Conservation (phyloP, 2,329 filamentous ascomycete species). For the Penicillium sp. region DNA sequence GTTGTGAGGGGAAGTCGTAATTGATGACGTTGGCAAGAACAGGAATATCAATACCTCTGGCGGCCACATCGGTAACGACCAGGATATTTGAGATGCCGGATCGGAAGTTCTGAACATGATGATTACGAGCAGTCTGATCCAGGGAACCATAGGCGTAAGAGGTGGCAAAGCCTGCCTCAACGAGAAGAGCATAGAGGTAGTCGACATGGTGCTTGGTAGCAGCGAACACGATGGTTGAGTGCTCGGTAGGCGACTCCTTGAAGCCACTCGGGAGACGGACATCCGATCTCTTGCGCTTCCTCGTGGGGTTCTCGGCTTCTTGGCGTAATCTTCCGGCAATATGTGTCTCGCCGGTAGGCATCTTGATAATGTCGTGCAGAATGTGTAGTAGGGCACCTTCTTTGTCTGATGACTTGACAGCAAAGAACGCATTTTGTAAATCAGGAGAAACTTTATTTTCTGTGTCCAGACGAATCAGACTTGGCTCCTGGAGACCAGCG, state of each 20-base stretch:
- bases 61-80: conserved; percentile 94
- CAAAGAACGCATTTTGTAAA: conserved; percentile 92
- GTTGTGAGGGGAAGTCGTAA: conserved; percentile 95
- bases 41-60: conserved; percentile 96
- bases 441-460: conserved; percentile 96
- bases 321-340: conserved; percentile 47
- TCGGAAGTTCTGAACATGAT: conserved; percentile 88
- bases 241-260: conserved; percentile 72
- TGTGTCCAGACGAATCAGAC: conserved; percentile 82
- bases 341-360: conserved; percentile 68
- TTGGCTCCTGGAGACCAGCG: conserved; percentile 88
- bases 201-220: conserved; percentile 98
- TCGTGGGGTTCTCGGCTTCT: conserved; percentile 46
- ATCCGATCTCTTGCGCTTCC: conserved; percentile 50
- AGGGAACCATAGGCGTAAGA: conserved; percentile 94
- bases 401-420: conserved; percentile 87
- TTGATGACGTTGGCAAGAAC: conserved; percentile 96
- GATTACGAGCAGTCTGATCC: conserved; percentile 88
- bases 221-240: conserved; percentile 92
- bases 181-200: conserved; percentile 80
- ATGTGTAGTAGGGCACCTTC: conserved; percentile 89
- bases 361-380: conserved; percentile 86
- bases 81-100: conserved; percentile 81
- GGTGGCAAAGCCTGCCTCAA: conserved; percentile 76
- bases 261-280: conserved; percentile 51